Evolutionary conservation across 345 rosid genomes (phyloP), one percentile per base, ranked within the genome.

Genomic region (Barbarea vulgaris): DNA sequence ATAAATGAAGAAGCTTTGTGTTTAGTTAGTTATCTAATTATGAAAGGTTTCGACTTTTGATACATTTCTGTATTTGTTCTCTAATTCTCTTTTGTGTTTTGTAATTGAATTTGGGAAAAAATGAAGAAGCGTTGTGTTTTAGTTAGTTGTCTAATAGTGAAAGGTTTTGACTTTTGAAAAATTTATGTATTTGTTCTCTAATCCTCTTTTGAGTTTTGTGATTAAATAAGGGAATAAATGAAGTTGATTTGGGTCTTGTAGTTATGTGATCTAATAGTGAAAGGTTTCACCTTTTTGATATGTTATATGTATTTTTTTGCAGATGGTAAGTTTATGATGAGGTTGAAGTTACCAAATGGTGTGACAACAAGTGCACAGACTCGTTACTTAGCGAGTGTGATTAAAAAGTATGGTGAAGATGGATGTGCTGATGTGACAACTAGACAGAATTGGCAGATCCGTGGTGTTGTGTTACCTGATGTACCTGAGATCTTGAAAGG

Each of bases 301-400:
- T 3, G 19, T 46, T 46, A 13, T n/a, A 7, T 46, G 9, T 46
- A 7, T 17, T n/a, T n/a, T n/a, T n/a, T 2, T 63, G 69, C 76
- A 91, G 98, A 94, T 84, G 98, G 97, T 21, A 85, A 96, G 77
- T 94, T 94, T 81, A 94, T 94, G 98, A 94, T 94, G 97, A 90
- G 98, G 77, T 61, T 94, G 67, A 94, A 94, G 85, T 83, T 91
- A 48, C 98, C 98, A 52, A 91, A 94, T 78, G 98, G 97, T 36
- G 96, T 94, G 19, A 94, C 98, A 12, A 94, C 96, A 6, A 90
- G 96, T 46, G 93, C 77, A 15, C 98, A 94, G 65, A 90, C 97
- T 11, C 79, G 93, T 50, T 94, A 88, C 78, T 61, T 94, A 39
- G 97, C 96, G 0, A 91, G 93, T 68, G 96, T 88, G 77, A 91